phyloP scores from a whole-genome alignment of 2,329 filamentous ascomycete species.

The Penicillium sp. region DNA sequence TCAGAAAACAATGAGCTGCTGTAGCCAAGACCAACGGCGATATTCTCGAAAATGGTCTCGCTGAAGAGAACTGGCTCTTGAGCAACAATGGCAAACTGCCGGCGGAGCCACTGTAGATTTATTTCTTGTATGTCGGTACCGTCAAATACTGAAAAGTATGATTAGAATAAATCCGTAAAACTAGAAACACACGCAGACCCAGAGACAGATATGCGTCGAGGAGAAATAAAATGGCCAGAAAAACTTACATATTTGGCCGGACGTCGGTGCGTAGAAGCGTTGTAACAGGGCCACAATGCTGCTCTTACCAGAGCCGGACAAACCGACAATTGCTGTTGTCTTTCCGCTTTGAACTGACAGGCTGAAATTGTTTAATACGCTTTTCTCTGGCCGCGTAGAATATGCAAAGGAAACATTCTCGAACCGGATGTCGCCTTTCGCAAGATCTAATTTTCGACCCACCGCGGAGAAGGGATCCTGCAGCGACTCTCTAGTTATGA shows the following conservation, averaged over 20 bases:
- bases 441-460: conserved; percentile 47
- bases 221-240: too few relatives aligned
- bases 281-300: conserved; percentile 91
- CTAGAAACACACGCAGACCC: too few relatives aligned
- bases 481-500: not conserved
- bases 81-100: conserved; percentile 86
- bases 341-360: conserved; percentile 81
- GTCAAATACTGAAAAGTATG: too few relatives aligned
- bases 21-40: conserved; percentile 80
- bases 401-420: conserved; percentile 87
- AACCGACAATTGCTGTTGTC: conserved; percentile 86
- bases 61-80: conserved; percentile 91
- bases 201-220: too few relatives aligned
- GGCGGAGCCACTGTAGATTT: conserved; percentile 85
- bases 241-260: conserved; percentile 73
- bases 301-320: conserved; percentile 90
- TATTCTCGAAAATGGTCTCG: conserved; percentile 84
- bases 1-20: conserved; percentile 76
- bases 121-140: conserved; percentile 74
- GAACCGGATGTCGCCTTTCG: conserved; percentile 78
- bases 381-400: conserved; percentile 83
- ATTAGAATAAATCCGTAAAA: too few relatives aligned
- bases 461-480: not conserved
- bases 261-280: conserved; percentile 90
- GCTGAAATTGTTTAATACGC: conserved; percentile 78